These are phyloP conservation scores for Cyclotella choctawhatcheeana DNA, from an alignment of 108 stramenopile species.

Conservation along the genomic window DNA sequence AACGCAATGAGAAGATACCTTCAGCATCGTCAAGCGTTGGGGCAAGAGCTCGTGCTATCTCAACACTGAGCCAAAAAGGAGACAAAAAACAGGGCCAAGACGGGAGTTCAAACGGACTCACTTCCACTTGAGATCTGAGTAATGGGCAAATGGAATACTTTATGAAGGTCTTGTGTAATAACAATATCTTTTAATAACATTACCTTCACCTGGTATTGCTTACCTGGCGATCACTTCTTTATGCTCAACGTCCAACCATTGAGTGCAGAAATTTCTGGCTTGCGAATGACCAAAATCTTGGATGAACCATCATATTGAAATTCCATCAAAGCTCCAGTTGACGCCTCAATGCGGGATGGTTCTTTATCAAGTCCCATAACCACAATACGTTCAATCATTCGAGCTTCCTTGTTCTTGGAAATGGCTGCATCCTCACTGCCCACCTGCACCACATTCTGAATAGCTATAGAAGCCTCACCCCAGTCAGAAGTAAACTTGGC, in stretches of 20 bases:
- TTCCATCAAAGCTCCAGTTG: constrained; percentile 15
- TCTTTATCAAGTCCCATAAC: constrained; percentile 66
- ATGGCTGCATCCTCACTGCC: constrained; percentile 54
- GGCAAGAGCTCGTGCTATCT: neutral
- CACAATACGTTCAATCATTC: constrained; percentile 80
- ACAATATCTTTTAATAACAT: no score
- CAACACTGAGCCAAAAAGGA: neutral
- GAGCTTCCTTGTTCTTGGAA: constrained; percentile 29
- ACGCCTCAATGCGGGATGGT: constrained; percentile 43
- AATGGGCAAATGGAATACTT: no score
- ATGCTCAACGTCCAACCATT: constrained; percentile 63
- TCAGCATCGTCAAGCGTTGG: neutral
- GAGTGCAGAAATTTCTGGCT: constrained; percentile 74
- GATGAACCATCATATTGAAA: constrained; percentile 61
- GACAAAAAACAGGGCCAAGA: neutral
- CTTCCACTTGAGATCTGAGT: no score
- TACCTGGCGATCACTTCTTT: neutral
- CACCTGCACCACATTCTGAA: constrained; percentile 56
- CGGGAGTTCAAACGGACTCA: no score
- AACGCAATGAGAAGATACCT: neutral
- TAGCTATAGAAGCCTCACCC: constrained; percentile 22
- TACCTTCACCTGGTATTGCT: no score
- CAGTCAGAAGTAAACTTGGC: constrained; percentile 68
- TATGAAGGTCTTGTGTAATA: no score
- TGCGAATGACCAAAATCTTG: constrained; percentile 76